Conservation (phyloP, 805 yeast species). For the Candida succiphila region DNA sequence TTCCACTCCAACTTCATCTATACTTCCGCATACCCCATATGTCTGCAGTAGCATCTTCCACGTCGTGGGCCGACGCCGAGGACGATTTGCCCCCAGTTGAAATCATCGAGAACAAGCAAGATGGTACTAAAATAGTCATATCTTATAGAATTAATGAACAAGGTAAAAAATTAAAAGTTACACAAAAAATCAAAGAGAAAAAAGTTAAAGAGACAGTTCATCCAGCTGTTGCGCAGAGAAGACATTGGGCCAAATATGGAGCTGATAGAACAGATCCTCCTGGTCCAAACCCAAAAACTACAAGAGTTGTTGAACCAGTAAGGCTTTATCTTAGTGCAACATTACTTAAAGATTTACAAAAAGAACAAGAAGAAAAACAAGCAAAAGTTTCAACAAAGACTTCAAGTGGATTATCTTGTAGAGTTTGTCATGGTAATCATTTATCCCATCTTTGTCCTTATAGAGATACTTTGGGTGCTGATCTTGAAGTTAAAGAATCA, state of each 20-base stretch:
- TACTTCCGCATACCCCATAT: too few relatives aligned
- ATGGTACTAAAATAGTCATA: constrained; percentile 84
- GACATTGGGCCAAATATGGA: constrained; percentile 84
- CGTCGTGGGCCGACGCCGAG: constrained; percentile 59
- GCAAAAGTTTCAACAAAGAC: constrained; percentile 48
- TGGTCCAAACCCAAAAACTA: constrained; percentile 85
- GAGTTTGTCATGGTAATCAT: constrained; percentile 91
- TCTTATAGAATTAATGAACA: constrained; percentile 65
- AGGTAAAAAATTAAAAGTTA: constrained; percentile 79
- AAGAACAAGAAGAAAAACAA: constrained; percentile 47
- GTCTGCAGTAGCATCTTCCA: too few relatives aligned
- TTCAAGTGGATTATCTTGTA: constrained; percentile 50
- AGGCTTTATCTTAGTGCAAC: constrained; percentile 63
- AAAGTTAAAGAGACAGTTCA: constrained; percentile 74
- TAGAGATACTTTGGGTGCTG: constrained; percentile 72
- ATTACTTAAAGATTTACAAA: constrained; percentile 72
- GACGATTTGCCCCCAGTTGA: constrained; percentile 68
- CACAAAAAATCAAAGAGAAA: constrained; percentile 74
- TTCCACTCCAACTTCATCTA: too few relatives aligned
- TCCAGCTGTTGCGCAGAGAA: constrained; percentile 78
- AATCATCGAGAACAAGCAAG: constrained; percentile 65
- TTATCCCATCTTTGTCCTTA: constrained; percentile 93
- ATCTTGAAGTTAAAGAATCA: constrained; percentile 11
- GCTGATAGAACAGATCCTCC: constrained; percentile 61
- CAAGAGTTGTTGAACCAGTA: constrained; percentile 81